phyloP scores from a whole-genome alignment of 106 monocot genomes.

The Allium sativum region DNA sequence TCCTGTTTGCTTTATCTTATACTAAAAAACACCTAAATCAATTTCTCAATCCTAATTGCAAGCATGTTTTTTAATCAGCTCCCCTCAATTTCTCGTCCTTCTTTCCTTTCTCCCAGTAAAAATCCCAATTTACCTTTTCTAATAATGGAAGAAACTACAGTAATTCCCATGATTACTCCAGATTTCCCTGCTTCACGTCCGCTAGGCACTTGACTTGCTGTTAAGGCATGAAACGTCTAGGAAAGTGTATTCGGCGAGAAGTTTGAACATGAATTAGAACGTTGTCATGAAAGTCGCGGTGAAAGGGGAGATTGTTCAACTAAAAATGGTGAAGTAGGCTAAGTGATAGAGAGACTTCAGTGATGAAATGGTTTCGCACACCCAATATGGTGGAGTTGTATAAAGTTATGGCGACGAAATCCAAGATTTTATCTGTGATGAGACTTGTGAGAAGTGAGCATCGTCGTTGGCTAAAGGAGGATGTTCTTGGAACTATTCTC shows the following conservation, averaged over 20 bases:
- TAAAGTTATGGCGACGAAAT: too few species aligned
- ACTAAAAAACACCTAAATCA: too few species aligned
- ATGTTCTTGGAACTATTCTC: too few species aligned
- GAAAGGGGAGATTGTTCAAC: constrained; percentile 48
- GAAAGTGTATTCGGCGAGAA: constrained; percentile 50
- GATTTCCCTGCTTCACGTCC: constrained; percentile 24
- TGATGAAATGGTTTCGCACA: too few species aligned
- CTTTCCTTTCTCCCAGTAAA: background rate
- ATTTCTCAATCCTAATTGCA: too few species aligned
- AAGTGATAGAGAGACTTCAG: too few species aligned
- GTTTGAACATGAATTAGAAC: constrained; percentile 11
- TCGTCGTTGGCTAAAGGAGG: too few species aligned
- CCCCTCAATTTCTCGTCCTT: background rate
- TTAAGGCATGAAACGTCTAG: constrained; percentile 55
- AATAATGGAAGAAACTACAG: constrained; percentile 23
- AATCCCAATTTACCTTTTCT: background rate
- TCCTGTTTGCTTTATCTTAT: too few species aligned
- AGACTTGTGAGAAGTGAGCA: too few species aligned
- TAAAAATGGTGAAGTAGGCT: constrained; percentile 52
- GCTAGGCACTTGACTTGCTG: constrained; percentile 54
- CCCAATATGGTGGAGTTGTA: too few species aligned
- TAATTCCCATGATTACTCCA: background rate
- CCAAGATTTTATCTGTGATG: too few species aligned
- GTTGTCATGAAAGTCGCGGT: constrained; percentile 57
- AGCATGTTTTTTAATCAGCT: constrained; percentile 16